Percentiles rank a stretch among this genome's conserved stretches.
These are phyloP conservation scores for Anisodus tanguticus DNA, from an alignment of 257 asterid species.

Conservation along the genomic window DNA sequence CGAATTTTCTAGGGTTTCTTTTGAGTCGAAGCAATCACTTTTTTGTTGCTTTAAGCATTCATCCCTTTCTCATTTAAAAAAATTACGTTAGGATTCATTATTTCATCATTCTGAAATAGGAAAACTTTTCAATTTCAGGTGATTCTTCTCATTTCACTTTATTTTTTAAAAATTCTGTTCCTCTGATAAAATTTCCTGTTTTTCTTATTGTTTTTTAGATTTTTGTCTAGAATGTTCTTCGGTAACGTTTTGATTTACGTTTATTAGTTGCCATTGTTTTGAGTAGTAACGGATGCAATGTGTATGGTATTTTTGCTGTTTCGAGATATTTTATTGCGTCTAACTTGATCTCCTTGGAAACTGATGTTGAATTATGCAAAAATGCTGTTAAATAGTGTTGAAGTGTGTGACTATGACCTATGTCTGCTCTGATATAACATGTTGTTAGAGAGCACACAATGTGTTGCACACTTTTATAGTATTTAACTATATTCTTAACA, in stretches of 20 bases:
- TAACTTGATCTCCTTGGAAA: slow-evolving; percentile 13
- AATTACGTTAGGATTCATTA: neutral
- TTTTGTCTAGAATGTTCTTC: neutral
- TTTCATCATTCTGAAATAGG: neutral
- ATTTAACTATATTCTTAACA: no score
- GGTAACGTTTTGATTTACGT: neutral
- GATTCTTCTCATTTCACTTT: neutral
- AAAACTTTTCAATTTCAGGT: slow-evolving; percentile 27
- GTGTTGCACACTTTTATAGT: neutral
- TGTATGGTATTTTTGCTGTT: slow-evolving; percentile 2
- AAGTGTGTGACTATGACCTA: no score
- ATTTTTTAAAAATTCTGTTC: neutral
- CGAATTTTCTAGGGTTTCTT: slow-evolving; percentile 10
- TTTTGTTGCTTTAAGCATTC: slow-evolving; percentile 20
- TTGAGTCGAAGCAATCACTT: neutral
- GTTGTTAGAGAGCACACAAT: neutral
- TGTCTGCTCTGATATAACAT: no score
- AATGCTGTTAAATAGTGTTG: neutral
- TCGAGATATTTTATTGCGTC: slow-evolving; percentile 1
- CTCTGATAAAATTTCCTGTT: neutral
- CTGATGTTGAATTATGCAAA: neutral
- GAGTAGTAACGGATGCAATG: slow-evolving; percentile 3
- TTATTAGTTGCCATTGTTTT: neutral
- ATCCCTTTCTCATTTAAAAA: neutral
- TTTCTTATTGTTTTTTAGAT: neutral